Evolutionary conservation across 2,329 filamentous ascomycete species (phyloP), one percentile per base, ranked within the genome.

Genomic region (Scedosporium minutisporum): DNA sequence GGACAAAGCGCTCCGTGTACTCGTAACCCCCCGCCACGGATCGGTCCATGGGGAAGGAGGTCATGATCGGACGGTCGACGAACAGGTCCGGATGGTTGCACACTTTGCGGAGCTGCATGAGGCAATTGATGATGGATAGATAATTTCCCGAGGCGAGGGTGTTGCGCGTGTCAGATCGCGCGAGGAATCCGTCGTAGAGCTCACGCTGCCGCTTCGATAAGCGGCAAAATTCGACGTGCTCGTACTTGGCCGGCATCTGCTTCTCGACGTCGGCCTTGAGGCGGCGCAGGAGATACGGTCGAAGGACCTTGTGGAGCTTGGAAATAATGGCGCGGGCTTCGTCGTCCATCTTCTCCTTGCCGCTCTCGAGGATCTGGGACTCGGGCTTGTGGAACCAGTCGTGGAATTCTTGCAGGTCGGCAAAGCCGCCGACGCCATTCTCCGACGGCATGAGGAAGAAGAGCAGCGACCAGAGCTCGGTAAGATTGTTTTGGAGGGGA

Each of bases 41-140:
- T 66, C 82, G 88, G 27, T 85, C 81, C 89, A 97, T 96, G 3
- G 92, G 91, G 73, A 97, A 96, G 1, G 95, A 97, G 0, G 93
- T 99, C 76, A 96, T 95, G 69, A 99, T 97, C 1, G 92, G 93
- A 16, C 95, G 86, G 64, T 96, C 96, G 68, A 97, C 90, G 69
- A 99, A 99, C 7, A 99, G 81, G 75, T 99, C 95, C 0, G 95
- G 96, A 71, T 99, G 95, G 68, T 99, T 99, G 81, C 95, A 99
- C 60, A 99, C 96, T 73, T 97, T 97, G 58, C 95, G 87, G 61
- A 99, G 80, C 72, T 96, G 95, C 92, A 99, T 96, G 60, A 99
- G 78, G 74, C 96, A 97, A 72, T 97, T 96, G 76, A 97, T 97
- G 72, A 99, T 97, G 18, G 92, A 96, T 66, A 99, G 85, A 72